Conservation (phyloP, 345 rosid genomes). For the Linum tenue region DNA sequence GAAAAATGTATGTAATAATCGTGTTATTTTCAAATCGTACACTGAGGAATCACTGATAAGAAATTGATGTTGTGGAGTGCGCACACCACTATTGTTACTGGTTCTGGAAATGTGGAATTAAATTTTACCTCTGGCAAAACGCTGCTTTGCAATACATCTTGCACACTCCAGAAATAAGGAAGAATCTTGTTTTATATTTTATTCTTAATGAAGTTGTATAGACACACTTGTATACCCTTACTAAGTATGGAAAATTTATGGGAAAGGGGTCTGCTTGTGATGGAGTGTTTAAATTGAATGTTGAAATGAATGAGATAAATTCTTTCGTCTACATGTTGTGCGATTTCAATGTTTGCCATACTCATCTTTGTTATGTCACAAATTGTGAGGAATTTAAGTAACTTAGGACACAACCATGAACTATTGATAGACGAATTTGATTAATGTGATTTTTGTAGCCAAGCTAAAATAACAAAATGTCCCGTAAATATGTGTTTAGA, state of each 20-base stretch:
- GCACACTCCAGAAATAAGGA: neutral
- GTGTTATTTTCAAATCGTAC: neutral
- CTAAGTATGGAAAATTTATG: neutral
- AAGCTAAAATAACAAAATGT: neutral
- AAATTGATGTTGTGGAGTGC: neutral
- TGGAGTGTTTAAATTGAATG: neutral
- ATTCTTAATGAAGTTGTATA: neutral
- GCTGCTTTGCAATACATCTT: neutral
- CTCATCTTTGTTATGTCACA: neutral
- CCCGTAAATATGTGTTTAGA: neutral
- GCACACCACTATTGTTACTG: neutral
- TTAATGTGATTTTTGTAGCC: no score
- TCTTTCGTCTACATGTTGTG: neutral
- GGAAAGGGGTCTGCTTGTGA: slow-evolving; percentile 1
- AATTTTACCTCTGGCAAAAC: slow-evolving; percentile 4
- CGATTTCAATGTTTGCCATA: neutral
- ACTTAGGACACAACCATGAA: slow-evolving; percentile 4
- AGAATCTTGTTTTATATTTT: neutral
- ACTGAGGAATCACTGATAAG: no score
- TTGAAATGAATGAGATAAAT: neutral
- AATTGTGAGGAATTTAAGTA: slow-evolving; percentile 1
- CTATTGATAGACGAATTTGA: neutral
- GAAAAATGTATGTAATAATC: slow-evolving; percentile 1
- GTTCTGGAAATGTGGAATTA: neutral
- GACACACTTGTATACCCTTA: neutral